A percentile compares a stretch with the other conserved stretches of the same genome.
Conservation (phyloP, 192 early-diverging fungal species). For the Linnemannia exigua region DNA sequence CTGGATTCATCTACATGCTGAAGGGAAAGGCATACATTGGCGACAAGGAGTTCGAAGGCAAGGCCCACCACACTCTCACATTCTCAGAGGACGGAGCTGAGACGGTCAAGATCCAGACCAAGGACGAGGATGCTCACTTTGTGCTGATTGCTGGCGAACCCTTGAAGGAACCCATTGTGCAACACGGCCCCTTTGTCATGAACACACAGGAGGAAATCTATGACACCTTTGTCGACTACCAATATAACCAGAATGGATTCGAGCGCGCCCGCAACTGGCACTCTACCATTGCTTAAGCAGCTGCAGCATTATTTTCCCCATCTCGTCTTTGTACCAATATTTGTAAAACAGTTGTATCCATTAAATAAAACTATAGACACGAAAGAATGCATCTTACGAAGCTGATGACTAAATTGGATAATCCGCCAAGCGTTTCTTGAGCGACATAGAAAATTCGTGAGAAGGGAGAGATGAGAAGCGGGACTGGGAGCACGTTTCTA, state of each 20-base stretch:
- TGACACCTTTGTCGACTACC: slow-evolving; percentile 72
- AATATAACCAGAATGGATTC: slow-evolving; percentile 75
- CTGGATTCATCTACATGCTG: slow-evolving; percentile 45
- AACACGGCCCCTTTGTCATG: slow-evolving; percentile 79
- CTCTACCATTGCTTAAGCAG: slow-evolving; percentile 27
- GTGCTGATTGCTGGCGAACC: slow-evolving; percentile 64
- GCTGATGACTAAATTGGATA: too few species aligned
- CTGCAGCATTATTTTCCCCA: slow-evolving; percentile 9
- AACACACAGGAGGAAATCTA: slow-evolving; percentile 71
- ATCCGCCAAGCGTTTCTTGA: too few species aligned
- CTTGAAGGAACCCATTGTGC: slow-evolving; percentile 66
- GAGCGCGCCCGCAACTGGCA: slow-evolving; percentile 71
- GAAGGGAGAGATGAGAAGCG: too few species aligned
- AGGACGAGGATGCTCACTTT: slow-evolving; percentile 43
- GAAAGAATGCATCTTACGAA: too few species aligned
- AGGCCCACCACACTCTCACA: slow-evolving; percentile 36
- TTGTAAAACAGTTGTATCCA: not conserved
- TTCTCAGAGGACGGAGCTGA: slow-evolving; percentile 41
- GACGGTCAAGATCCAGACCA: slow-evolving; percentile 37
- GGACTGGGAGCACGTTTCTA: too few species aligned
- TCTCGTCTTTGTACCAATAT: not conserved
- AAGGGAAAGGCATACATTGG: slow-evolving; percentile 41
- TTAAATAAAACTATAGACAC: not conserved
- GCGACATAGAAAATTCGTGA: too few species aligned
- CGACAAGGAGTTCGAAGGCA: slow-evolving; percentile 36